Evolutionary conservation across 164 flowering plant genomes (phyloP).

Genomic region (Santalum album): DNA sequence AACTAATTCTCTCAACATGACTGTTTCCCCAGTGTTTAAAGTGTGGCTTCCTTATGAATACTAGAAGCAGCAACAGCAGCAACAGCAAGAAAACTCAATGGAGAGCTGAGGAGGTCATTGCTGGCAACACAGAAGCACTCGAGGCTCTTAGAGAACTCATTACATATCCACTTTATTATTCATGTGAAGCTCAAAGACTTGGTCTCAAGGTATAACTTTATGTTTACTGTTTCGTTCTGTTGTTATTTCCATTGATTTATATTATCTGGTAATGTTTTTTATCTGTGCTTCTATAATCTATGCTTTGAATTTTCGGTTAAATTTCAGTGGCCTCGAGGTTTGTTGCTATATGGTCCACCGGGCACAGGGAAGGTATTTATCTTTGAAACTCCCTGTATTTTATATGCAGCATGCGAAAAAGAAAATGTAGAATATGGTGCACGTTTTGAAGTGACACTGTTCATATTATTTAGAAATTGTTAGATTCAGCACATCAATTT

Average conservation of each 20-base stretch:
- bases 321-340: slow-evolving; percentile 80
- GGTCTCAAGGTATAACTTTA: slow-evolving; percentile 52
- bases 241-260: neutral
- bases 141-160: slow-evolving; percentile 82
- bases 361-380: slow-evolving; percentile 84
- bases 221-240: neutral
- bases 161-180: slow-evolving; percentile 44
- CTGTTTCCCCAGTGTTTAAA: too few species aligned
- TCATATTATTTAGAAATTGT: too few species aligned
- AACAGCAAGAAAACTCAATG: slow-evolving; percentile 11
- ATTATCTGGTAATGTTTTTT: neutral
- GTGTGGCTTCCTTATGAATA: slow-evolving; percentile 13
- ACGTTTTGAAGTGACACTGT: too few species aligned
- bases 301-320: neutral
- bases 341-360: slow-evolving; percentile 89
- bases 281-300: too few species aligned
- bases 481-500: too few species aligned
- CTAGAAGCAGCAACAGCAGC: slow-evolving; percentile 10
- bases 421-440: too few species aligned
- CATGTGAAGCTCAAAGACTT: slow-evolving; percentile 40
- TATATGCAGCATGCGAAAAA: too few species aligned
- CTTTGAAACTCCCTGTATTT: neutral
- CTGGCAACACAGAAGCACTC: slow-evolving; percentile 64
- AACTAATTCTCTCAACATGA: too few species aligned
- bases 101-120: slow-evolving; percentile 76